These are phyloP conservation scores for Aspergillus mulundensis DNA, from an alignment of 495 filamentous ascomycete genomes.

Conservation along the genomic window DNA sequence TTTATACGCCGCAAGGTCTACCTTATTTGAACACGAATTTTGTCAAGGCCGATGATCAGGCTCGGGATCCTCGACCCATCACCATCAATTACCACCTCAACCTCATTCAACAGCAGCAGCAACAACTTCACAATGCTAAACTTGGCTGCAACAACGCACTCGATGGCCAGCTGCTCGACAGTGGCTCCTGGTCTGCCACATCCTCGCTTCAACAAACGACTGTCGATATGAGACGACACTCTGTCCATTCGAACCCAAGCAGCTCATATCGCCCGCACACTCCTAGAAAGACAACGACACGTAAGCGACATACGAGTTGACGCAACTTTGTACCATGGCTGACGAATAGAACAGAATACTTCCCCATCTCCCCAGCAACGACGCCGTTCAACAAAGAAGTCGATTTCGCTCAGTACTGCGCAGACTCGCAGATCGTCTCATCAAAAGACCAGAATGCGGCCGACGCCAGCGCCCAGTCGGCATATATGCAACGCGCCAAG, in stretches of 20 bases:
- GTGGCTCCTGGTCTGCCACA: slow-evolving; percentile 26
- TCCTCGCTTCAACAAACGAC: slow-evolving; percentile 21
- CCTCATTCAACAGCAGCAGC: slow-evolving; percentile 28
- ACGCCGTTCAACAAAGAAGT: slow-evolving; percentile 44
- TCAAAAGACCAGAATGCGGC: slow-evolving; percentile 33
- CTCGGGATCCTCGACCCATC: slow-evolving; percentile 16
- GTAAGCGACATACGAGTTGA: slow-evolving; percentile 36
- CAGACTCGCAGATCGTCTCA: slow-evolving; percentile 28
- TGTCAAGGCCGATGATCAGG: slow-evolving; percentile 13
- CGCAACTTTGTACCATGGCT: not conserved
- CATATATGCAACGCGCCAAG: slow-evolving; percentile 46
- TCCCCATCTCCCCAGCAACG: slow-evolving; percentile 46
- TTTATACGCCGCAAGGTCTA: slow-evolving; percentile 17
- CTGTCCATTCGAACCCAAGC: slow-evolving; percentile 37
- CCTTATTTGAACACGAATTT: slow-evolving; percentile 19
- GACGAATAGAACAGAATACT: slow-evolving; percentile 33
- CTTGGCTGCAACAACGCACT: slow-evolving; percentile 9
- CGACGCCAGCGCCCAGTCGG: slow-evolving; percentile 32
- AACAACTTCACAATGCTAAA: slow-evolving; percentile 19
- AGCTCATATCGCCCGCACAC: slow-evolving; percentile 51
- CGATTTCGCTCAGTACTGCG: slow-evolving; percentile 35
- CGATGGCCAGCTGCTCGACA: slow-evolving; percentile 18
- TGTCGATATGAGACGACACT: slow-evolving; percentile 31
- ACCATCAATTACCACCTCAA: slow-evolving; percentile 22
- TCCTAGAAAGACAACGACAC: slow-evolving; percentile 50